phyloP scores from a whole-genome alignment of 2,329 filamentous ascomycete genomes.

The Pyrenochaeta sp. region DNA sequence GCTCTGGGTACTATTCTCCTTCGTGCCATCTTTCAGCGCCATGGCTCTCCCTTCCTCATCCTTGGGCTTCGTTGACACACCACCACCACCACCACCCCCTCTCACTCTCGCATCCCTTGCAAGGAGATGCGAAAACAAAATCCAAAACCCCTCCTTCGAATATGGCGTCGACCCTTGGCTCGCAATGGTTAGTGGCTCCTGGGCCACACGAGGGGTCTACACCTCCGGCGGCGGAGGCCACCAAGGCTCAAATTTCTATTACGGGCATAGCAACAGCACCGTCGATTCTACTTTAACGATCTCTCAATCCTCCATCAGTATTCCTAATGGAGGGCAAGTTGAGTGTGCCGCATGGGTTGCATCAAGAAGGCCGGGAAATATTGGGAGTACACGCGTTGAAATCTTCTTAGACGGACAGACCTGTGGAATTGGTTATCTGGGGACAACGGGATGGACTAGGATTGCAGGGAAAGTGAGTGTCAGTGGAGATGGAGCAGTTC shows the following conservation, averaged over 20 bases:
- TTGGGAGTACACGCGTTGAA: constrained; percentile 19
- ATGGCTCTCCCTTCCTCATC: not conserved
- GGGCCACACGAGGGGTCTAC: constrained; percentile 12
- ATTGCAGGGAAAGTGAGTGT: constrained; percentile 14
- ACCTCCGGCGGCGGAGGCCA: constrained; percentile 7
- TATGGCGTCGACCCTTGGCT: constrained; percentile 20
- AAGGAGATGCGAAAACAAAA: constrained; percentile 19
- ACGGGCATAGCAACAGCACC: constrained; percentile 19
- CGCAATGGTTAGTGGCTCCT: constrained; percentile 25
- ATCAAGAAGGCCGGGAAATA: constrained; percentile 7
- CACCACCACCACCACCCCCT: not conserved
- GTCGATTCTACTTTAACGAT: constrained; percentile 16
- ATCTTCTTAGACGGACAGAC: constrained; percentile 23
- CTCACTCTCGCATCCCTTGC: not conserved
- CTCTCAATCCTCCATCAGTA: constrained; percentile 19
- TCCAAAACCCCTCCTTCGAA: constrained; percentile 32
- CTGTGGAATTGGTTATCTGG: constrained; percentile 16
- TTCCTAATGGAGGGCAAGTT: constrained; percentile 2
- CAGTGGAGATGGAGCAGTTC: not conserved
- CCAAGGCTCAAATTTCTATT: constrained; percentile 14
- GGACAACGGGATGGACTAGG: constrained; percentile 15
- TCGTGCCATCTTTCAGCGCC: constrained; percentile 3
- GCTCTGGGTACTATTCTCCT: constrained; percentile 4
- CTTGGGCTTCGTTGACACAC: not conserved
- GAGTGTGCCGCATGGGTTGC: constrained; percentile 23